phyloP scores from a whole-genome alignment of 2,329 filamentous ascomycete species.

The Trichoderma oligosporum region DNA sequence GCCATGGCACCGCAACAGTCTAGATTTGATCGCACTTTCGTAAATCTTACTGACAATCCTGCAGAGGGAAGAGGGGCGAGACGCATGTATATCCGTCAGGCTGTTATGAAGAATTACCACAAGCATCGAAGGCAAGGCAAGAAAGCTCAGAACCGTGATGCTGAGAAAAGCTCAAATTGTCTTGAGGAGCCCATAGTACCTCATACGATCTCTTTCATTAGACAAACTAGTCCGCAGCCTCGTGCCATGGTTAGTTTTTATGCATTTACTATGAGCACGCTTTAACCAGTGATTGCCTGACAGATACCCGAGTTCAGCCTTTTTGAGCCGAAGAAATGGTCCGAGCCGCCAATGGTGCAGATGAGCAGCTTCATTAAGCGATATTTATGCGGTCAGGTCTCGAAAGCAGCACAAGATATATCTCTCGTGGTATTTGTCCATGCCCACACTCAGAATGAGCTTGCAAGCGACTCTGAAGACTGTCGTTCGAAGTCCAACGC shows the following conservation, averaged over 20 bases:
- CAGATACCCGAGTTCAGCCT: constrained; percentile 7
- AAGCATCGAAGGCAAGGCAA: constrained; percentile 5
- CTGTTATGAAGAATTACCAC: constrained; percentile 15
- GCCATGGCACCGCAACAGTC: background rate
- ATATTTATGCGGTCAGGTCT: constrained; percentile 6
- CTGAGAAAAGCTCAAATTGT: background rate
- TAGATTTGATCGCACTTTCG: constrained; percentile 2
- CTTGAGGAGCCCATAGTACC: background rate
- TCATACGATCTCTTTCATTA: background rate
- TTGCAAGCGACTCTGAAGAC: background rate
- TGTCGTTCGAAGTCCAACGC: background rate
- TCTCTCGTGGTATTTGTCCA: constrained; percentile 4
- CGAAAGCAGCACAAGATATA: background rate
- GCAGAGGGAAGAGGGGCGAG: background rate
- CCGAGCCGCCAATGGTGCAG: background rate
- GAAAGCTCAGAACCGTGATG: background rate
- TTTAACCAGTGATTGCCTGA: background rate
- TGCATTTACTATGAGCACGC: background rate
- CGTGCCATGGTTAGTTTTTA: background rate
- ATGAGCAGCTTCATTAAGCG: constrained; percentile 1
- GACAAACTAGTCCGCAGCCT: background rate
- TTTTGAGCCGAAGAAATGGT: background rate
- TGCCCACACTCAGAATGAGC: background rate
- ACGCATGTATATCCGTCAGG: constrained; percentile 11
- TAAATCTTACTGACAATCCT: constrained; percentile 10